Evolutionary conservation across 2,329 filamentous ascomycete genomes (phyloP).

Genomic region (Chrysoporthe austroafricana): DNA sequence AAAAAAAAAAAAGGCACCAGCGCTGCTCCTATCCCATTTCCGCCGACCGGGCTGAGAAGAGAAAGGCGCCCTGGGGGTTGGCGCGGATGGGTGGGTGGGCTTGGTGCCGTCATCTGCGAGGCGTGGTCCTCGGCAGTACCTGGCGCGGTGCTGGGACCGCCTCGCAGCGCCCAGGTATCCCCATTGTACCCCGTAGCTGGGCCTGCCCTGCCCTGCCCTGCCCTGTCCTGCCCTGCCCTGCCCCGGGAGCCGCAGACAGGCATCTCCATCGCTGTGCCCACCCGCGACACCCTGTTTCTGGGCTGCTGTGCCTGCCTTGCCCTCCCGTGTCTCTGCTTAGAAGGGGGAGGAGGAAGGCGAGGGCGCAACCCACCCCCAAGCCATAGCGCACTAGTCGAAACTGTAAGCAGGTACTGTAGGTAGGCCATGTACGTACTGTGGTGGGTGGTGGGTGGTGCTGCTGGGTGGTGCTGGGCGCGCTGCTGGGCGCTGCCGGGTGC

Average conservation of each 20-base stretch:
- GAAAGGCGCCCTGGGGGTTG: not conserved
- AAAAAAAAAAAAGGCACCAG: not conserved
- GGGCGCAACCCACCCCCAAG: constrained; percentile 5
- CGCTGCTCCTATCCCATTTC: constrained; percentile 4
- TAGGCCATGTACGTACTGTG: not conserved
- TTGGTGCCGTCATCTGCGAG: constrained; percentile 22
- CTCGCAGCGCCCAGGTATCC: constrained; percentile 8
- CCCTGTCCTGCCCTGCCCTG: not conserved
- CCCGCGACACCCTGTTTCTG: not conserved
- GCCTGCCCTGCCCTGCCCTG: not conserved
- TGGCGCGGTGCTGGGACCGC: constrained; percentile 1
- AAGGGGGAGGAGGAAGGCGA: not conserved
- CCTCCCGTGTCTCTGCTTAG: not conserved
- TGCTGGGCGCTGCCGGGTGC: not conserved
- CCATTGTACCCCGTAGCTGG: constrained; percentile 12
- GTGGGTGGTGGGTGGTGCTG: not conserved
- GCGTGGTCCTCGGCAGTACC: constrained; percentile 22
- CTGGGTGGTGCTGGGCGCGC: not conserved
- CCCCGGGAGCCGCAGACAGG: constrained; percentile 5
- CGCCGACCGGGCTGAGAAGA: not conserved
- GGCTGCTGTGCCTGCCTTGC: not conserved
- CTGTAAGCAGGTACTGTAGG: no score
- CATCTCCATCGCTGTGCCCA: constrained; percentile 7
- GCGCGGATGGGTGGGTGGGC: no score
- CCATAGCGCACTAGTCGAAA: not conserved